Evolutionary conservation across 2,329 filamentous ascomycete species (phyloP).

Genomic region (Xylaria sp.): DNA sequence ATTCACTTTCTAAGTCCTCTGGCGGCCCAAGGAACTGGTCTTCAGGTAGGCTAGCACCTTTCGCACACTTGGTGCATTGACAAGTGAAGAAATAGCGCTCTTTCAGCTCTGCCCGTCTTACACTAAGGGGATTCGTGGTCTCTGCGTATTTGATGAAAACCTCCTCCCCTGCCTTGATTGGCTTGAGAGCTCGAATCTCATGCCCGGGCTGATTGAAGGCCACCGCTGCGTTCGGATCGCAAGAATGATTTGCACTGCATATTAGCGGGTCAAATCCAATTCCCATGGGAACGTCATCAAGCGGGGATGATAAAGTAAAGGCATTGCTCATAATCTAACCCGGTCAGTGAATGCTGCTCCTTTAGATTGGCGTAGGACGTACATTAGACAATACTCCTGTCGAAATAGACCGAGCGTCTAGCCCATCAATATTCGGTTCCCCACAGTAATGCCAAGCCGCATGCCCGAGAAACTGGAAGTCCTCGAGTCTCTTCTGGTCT

Average conservation of each 20-base stretch:
- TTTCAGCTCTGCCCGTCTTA: constrained; percentile 58
- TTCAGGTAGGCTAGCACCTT: constrained; percentile 53
- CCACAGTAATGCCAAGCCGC: constrained; percentile 43
- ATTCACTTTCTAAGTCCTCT: constrained; percentile 39
- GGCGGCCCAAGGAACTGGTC: constrained; percentile 52
- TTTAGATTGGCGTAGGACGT: constrained; percentile 17
- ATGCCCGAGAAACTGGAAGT: constrained; percentile 40
- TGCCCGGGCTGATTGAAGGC: constrained; percentile 59
- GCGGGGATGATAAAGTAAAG: constrained; percentile 37
- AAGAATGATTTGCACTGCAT: constrained; percentile 60
- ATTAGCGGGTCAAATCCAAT: constrained; percentile 46
- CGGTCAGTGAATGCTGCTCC: constrained; percentile 21
- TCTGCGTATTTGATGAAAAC: constrained; percentile 63
- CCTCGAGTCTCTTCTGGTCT: constrained; percentile 41
- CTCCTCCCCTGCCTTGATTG: constrained; percentile 61
- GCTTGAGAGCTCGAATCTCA: constrained; percentile 56
- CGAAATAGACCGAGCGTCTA: constrained; percentile 35
- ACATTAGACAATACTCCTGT: constrained; percentile 43
- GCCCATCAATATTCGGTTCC: constrained; percentile 35
- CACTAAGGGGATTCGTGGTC: constrained; percentile 56
- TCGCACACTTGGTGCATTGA: constrained; percentile 59
- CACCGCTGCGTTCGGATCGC: constrained; percentile 60
- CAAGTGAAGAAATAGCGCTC: constrained; percentile 61
- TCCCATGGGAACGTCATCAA: constrained; percentile 42
- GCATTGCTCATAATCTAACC: constrained; percentile 42